Evolutionary conservation across 2,329 filamentous ascomycete species (phyloP), one percentile per base, ranked within the genome.

Genomic region (Canariomyces notabilis): DNA sequence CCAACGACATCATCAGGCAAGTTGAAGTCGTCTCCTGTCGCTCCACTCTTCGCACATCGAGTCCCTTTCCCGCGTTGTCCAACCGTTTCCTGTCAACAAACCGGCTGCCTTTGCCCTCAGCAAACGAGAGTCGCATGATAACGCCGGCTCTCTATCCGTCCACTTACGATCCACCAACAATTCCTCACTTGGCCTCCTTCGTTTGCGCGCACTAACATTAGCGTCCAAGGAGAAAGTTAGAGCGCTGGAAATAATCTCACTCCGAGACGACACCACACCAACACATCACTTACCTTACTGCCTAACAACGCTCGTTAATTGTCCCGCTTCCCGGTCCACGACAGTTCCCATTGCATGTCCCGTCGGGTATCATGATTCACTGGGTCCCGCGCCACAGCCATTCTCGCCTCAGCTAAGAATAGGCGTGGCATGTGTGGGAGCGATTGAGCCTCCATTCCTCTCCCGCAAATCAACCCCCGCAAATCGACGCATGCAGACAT

Each of bases 401-500:
- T 44, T 42, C 35, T 40, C 44, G 40, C 36, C 42, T 39, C 36
- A 51, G 52, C 54, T 52, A 50, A 54, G 49, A 49, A 48, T 23
- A 41, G 44, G 45, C 50, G 54, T 61, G 57, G 57, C 55, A 58
- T 58, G 55, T 54, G 51, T 53, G 52, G 37, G 47, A 50, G 49
- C 39, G 50, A 47, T 23, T 50, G 50, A 55, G 50, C 49, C 53
- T 44, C 48, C 52, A 53, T 58, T 54, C 56, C 53, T 60, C 57
- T 51, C 53, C 48, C 53, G 37, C 42, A 46, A 50, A 36, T 45
- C 37, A 34, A 31, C 39, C 40, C 41, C 42, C 40, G 31, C 46
- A 56, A 50, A 48, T 52, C 53, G 51, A 35, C 49, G 45, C 56
- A 57, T 56, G 56, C 60, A 58, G 56, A 58, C 53, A 68, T 67